phyloP scores from a whole-genome alignment of 495 filamentous ascomycete species.

The Penicillium coffeae region DNA sequence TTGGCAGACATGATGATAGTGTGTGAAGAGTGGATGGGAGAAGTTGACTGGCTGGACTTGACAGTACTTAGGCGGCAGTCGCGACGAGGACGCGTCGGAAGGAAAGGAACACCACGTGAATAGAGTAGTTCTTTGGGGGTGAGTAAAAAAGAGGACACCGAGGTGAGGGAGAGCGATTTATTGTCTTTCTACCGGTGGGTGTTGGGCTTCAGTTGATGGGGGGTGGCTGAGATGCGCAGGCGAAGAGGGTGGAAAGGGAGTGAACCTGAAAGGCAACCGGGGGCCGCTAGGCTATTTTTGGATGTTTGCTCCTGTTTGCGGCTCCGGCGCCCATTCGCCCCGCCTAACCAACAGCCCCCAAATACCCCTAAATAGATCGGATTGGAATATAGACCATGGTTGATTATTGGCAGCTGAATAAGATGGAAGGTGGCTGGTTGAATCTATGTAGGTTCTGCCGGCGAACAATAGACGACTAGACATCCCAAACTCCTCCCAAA shows the following conservation, averaged over 20 bases:
- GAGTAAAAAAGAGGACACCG: neutral
- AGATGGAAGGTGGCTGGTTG: constrained; percentile 1
- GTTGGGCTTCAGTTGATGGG: neutral
- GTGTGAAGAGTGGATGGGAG: constrained; percentile 5
- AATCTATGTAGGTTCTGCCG: constrained; percentile 22
- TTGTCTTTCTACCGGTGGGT: neutral
- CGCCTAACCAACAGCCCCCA: neutral
- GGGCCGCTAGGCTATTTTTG: constrained; percentile 7
- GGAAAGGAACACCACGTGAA: constrained; percentile 5
- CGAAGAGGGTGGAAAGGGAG: constrained; percentile 11
- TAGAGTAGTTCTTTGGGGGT: constrained; percentile 11
- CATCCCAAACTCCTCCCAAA: constrained; percentile 16
- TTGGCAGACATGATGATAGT: constrained; percentile 72
- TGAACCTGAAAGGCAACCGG: constrained; percentile 5
- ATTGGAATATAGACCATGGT: neutral
- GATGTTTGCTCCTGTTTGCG: constrained; percentile 21
- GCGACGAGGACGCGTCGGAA: constrained; percentile 12
- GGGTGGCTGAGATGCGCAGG: constrained; percentile 6
- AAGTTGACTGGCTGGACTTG: constrained; percentile 17
- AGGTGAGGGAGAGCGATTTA: neutral
- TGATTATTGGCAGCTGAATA: neutral
- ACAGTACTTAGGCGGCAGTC: constrained; percentile 5
- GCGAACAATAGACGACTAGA: constrained; percentile 13
- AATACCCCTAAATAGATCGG: neutral
- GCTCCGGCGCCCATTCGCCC: neutral